Percentiles rank a stretch among this genome's conserved stretches.
Conservation (phyloP, 208 protist species). For the Acanthamoeba pearcei region DNA sequence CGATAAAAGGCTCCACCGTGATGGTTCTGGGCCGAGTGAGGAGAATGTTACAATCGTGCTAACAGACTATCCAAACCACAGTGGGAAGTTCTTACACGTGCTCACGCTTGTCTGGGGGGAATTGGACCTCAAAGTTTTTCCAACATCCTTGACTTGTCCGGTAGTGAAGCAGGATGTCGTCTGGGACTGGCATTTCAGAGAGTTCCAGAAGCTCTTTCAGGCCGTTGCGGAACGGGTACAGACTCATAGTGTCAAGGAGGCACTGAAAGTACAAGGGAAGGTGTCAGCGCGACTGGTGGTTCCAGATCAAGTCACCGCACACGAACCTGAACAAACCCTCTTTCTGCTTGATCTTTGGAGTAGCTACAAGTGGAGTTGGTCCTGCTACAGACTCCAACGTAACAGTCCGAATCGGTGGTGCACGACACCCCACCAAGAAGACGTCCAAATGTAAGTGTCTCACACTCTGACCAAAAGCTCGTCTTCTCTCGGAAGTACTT, state of each 20-base stretch:
- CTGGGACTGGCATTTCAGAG: neutral
- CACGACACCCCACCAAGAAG: neutral
- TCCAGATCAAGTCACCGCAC: neutral
- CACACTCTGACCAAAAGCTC: neutral
- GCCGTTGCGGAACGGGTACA: neutral
- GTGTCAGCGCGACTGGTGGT: neutral
- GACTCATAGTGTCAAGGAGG: neutral
- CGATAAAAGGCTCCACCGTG: too few species aligned
- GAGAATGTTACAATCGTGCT: too few species aligned
- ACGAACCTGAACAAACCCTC: neutral
- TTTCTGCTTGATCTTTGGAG: neutral
- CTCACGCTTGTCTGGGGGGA: neutral
- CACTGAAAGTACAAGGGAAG: too few species aligned
- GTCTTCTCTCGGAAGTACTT: neutral
- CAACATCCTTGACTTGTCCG: neutral
- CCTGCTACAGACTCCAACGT: neutral
- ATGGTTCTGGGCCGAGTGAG: too few species aligned
- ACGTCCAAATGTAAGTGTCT: neutral
- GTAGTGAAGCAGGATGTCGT: neutral
- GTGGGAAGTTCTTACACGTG: neutral
- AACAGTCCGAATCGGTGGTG: neutral
- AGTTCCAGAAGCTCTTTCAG: neutral
- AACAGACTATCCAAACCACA: too few species aligned
- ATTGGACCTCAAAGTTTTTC: neutral
- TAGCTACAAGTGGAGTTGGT: neutral